Evolutionary conservation across 352 stramenopile genomes (phyloP), one percentile per base, ranked within the genome.

Genomic region (Phytophthora cactorum): DNA sequence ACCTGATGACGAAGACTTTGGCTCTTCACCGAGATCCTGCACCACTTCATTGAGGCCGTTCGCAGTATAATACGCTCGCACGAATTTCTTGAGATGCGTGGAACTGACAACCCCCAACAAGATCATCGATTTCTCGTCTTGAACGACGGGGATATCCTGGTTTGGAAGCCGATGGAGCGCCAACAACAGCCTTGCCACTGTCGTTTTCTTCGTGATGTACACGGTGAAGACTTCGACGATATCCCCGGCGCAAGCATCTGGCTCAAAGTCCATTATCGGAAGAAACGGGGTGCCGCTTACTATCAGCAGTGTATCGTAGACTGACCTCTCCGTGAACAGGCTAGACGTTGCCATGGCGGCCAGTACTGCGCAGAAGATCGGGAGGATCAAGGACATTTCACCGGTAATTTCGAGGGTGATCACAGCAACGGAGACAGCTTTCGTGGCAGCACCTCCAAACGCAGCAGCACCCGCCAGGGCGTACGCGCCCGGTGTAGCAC

Each of bases 381-480:
- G 89, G 22, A 95, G 78, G 55, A 95, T 93, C 59, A 95, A 70
- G 4, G 79, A 77, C 76, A 97, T 94, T 38, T 85, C 78, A 14
- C 85, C 74, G 17, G 89, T 97, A 68, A 97, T 89, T 66, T 97
- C 89, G 31, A 96, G 70, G 2, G 89, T 91, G 61, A 97, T 97
- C 32, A 97, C 90, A 1, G 88, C 89, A 11, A 90, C 86, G 2
- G 86, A 95, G 1, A 97, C 74, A 2, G 90, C 90, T 15, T 86
- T 74, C 7, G 90, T 97, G 3, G 84, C 81, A 9, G 81, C 85
- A 2, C 68, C 79, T 1, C 85, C 77, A 44, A 93, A 93, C 4
- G 86, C 84, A 2, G 89, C 86, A 46, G 85, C 90, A 1, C 90
- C 89, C 15, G 81, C 89, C 27, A 97, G 72, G 8, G 90, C 84